Evolutionary conservation across 1,284 basidiomycete species (phyloP), one percentile per base, ranked within the genome.

Genomic region (Salmacisia buchloeana): DNA sequence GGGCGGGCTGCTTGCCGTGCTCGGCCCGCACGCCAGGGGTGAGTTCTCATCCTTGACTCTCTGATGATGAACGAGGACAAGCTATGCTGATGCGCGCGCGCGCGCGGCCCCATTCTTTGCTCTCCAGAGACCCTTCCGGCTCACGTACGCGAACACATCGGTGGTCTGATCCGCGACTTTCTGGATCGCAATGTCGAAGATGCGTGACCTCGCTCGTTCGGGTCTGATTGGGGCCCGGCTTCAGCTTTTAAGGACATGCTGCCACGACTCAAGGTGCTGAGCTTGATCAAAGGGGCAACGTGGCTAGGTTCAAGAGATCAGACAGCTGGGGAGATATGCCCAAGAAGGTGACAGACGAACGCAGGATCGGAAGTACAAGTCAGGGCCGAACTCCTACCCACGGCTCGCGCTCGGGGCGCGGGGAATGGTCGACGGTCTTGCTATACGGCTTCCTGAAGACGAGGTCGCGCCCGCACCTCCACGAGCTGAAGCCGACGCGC

Each of bases 121-220:
- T n/a, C 34, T 33, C 18, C 36, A 69, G 70, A 69, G 27, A 72
- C 66, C 13, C 33, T 72, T 2, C 70, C 70, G 2, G 27, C 66
- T 12, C 70, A 72, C 43, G 68, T 72, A 45, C 68, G 64, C 39
- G 38, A 54, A 4, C 66, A 69, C 41, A 57, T 72, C 34, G 23
- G 68, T n/a, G 64, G 66, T 1, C 69, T 69, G 64, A 49, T 72
- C 39, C 57, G 66, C 0, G 68, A 72, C 52, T 72, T 72, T 41
- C 38, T 72, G 10, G 70, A 72, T 64, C 49, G 70, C 0, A 72
- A 72, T 27, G 64, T 72, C 54, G 70, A 72, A 52, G 70, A 72
- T 45, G 68, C 68, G 1, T 70, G 38, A 39, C n/a, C n/a, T n/a
- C n/a, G n/a, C n/a, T n/a, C n/a, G n/a, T n/a, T n/a, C n/a, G n/a